A percentile compares a stretch with the other conserved stretches of the same genome.
Conservation (phyloP, 768 basidiomycete species). For the Agaricus sinodeliciosus region DNA sequence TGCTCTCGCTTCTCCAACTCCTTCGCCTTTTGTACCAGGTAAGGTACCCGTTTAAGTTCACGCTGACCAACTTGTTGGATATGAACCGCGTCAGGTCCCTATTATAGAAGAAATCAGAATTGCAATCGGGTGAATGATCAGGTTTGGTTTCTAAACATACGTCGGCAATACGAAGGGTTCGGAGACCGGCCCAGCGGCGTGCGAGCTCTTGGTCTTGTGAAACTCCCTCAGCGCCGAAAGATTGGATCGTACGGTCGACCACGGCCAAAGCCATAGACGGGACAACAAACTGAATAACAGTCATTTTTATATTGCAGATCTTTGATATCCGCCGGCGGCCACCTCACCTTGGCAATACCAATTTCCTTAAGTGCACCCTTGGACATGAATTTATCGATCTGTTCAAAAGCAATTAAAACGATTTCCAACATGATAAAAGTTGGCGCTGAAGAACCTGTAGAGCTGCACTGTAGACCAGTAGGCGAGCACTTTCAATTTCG, state of each 20-base stretch:
- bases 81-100: constrained; percentile 88
- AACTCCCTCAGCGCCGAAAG: constrained; percentile 94
- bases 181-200: constrained; percentile 63
- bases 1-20: constrained; percentile 57
- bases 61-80: constrained; percentile 91
- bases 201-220: constrained; percentile 87
- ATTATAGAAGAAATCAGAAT: neutral
- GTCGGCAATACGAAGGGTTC: constrained; percentile 86
- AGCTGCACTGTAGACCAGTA: constrained; percentile 91
- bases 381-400: constrained; percentile 88
- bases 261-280: constrained; percentile 85
- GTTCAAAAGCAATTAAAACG: constrained; percentile 1
- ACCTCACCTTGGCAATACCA: constrained; percentile 85
- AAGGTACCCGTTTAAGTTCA: constrained; percentile 75
- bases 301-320: constrained; percentile 1
- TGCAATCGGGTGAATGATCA: constrained; percentile 1
- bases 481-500: constrained; percentile 82
- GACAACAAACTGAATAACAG: constrained; percentile 69
- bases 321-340: neutral
- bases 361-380: constrained; percentile 98
- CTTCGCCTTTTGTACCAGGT: constrained; percentile 44
- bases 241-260: constrained; percentile 93
- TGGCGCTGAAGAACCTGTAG: constrained; percentile 47
- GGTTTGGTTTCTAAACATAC: constrained; percentile 33
- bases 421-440: neutral